A percentile compares a stretch with the other conserved stretches of the same genome.
phyloP scores from a whole-genome alignment of 1,284 basidiomycete species.

The Malassezia psittaci region DNA sequence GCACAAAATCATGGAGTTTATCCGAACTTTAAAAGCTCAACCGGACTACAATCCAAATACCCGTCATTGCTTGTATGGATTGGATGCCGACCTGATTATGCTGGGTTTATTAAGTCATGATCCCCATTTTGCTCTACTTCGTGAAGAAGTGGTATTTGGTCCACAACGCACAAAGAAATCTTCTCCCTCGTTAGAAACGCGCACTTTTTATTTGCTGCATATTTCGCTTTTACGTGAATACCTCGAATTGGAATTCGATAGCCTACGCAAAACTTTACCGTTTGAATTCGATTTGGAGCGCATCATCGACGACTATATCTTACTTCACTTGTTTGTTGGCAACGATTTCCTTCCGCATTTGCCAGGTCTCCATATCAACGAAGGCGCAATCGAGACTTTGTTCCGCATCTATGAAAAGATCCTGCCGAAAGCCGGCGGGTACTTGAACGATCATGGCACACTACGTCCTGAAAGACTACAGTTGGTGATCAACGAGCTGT shows the following conservation, averaged over 20 bases:
- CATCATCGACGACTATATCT: conserved; percentile 93
- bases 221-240: conserved; percentile 92
- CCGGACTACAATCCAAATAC: conserved; percentile 85
- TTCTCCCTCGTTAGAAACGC: conserved; percentile 65
- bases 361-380: conserved; percentile 92
- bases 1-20: conserved; percentile 99
- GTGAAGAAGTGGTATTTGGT: conserved; percentile 97
- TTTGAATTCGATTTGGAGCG: conserved; percentile 76
- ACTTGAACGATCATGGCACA: conserved; percentile 78
- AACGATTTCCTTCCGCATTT: conserved; percentile 96
- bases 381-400: conserved; percentile 81
- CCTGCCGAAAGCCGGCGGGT: conserved; percentile 75
- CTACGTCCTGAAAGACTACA: conserved; percentile 75
- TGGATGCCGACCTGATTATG: conserved; percentile 98
- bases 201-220: conserved; percentile 90
- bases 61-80: conserved; percentile 92
- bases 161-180: conserved; percentile 56
- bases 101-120: conserved; percentile 91
- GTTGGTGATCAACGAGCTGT: conserved; percentile 76
- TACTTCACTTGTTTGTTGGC: conserved; percentile 89
- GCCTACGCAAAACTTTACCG: conserved; percentile 40
- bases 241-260: conserved; percentile 81
- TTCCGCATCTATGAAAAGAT: conserved; percentile 92
- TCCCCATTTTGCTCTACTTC: conserved; percentile 91
- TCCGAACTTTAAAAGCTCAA: conserved; percentile 84